Percentiles rank a stretch among this genome's conserved stretches.
Conservation (phyloP, 805 yeast species). For the Pichia gijzeniarum region DNA sequence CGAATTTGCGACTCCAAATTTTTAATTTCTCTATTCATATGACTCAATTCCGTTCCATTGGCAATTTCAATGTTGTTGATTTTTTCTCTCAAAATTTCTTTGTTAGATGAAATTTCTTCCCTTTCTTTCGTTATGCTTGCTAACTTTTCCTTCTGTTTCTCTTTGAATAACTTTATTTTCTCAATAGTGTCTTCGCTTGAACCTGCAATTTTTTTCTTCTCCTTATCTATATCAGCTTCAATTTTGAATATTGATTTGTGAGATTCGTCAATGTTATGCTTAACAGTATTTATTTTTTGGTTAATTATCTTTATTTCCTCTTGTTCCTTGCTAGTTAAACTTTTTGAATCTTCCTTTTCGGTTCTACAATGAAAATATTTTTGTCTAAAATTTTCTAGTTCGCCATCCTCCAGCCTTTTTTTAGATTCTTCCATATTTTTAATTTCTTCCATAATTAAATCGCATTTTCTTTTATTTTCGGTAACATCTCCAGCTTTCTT, state of each 20-base stretch:
- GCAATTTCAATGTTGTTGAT: constrained; percentile 14
- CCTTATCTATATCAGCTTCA: constrained; percentile 22
- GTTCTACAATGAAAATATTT: constrained; percentile 1
- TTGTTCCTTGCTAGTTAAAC: constrained; percentile 15
- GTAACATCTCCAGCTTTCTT: constrained; percentile 2
- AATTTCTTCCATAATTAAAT: constrained; percentile 9
- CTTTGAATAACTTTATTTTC: constrained; percentile 18
- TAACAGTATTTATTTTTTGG: constrained; percentile 9
- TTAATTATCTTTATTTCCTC: constrained; percentile 10
- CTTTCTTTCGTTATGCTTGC: constrained; percentile 10
- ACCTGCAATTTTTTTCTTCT: constrained; percentile 34
- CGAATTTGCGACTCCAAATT: constrained; percentile 4
- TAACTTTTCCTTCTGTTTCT: constrained; percentile 16
- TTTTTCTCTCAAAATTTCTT: constrained; percentile 18
- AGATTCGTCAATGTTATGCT: constrained; percentile 10
- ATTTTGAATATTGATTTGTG: constrained; percentile 9
- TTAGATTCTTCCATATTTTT: constrained; percentile 9
- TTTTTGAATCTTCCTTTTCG: background rate
- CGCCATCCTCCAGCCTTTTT: constrained; percentile 8
- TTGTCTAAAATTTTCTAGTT: constrained; percentile 4
- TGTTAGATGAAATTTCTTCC: constrained; percentile 10
- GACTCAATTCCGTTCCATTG: background rate
- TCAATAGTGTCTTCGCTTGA: constrained; percentile 41
- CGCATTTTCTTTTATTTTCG: background rate
- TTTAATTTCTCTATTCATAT: background rate